phyloP scores from a whole-genome alignment of 176 grass and related monocot genomes.

The Avena atlantica region DNA sequence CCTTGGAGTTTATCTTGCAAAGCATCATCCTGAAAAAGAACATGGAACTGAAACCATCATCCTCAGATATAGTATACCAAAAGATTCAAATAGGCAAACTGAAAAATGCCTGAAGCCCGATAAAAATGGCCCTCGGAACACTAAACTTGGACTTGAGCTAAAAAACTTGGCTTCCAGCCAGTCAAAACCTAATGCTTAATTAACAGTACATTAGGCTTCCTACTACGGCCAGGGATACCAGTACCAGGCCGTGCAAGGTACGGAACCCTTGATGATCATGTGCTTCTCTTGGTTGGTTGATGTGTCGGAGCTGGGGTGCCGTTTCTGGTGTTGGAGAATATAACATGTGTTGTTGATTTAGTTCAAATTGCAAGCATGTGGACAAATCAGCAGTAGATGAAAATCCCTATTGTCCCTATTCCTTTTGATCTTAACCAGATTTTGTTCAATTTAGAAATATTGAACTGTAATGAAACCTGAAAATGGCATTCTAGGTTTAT shows the following conservation, averaged over 20 bases:
- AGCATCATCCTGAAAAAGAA: too few relatives aligned
- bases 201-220: too few relatives aligned
- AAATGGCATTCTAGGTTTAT: background rate
- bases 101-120: too few relatives aligned
- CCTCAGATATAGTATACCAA: too few relatives aligned
- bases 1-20: too few relatives aligned
- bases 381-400: background rate
- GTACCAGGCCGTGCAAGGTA: conserved; percentile 70
- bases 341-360: background rate
- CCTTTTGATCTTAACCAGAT: background rate
- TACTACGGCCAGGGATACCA: conserved; percentile 69
- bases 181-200: too few relatives aligned
- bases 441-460: background rate
- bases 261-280: background rate
- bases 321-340: conserved; percentile 1
- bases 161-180: too few relatives aligned
- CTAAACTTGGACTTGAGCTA: too few relatives aligned
- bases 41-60: too few relatives aligned
- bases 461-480: background rate
- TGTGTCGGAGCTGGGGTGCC: background rate
- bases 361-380: background rate
- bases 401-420: background rate
- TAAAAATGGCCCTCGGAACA: too few relatives aligned
- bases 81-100: too few relatives aligned
- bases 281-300: background rate